These are phyloP conservation scores for Phyllostachys edulis DNA, from an alignment of 176 grass and related monocot species.

Conservation along the genomic window DNA sequence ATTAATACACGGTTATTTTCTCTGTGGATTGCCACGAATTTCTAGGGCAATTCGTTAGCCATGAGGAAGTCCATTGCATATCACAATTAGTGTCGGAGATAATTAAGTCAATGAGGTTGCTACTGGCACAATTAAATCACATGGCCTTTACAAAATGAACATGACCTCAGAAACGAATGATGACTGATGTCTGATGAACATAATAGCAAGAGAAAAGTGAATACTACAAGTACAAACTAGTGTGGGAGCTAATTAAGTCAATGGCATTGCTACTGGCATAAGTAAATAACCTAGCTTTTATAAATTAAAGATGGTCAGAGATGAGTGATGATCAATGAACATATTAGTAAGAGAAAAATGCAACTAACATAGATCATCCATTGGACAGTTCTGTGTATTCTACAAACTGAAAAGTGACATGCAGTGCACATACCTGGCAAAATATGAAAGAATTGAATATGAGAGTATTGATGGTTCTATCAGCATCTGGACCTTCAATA, in stretches of 20 bases:
- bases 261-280: neutral
- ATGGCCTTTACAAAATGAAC: neutral
- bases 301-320: neutral
- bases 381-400: neutral
- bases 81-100: neutral
- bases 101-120: neutral
- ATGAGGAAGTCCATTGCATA: neutral
- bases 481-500: constrained; percentile 47
- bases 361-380: neutral
- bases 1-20: neutral
- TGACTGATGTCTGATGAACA: neutral
- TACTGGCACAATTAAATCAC: neutral
- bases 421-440: constrained; percentile 66
- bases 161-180: neutral
- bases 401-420: neutral
- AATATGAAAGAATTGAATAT: constrained; percentile 94
- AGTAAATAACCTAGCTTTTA: neutral
- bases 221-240: neutral
- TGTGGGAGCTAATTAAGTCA: neutral
- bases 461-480: constrained; percentile 75
- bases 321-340: neutral
- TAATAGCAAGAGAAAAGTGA: neutral
- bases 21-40: neutral
- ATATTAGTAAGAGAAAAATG: neutral
- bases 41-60: neutral